phyloP scores from a whole-genome alignment of 2,329 filamentous ascomycete genomes.

The Pestalotiopsis sp. region DNA sequence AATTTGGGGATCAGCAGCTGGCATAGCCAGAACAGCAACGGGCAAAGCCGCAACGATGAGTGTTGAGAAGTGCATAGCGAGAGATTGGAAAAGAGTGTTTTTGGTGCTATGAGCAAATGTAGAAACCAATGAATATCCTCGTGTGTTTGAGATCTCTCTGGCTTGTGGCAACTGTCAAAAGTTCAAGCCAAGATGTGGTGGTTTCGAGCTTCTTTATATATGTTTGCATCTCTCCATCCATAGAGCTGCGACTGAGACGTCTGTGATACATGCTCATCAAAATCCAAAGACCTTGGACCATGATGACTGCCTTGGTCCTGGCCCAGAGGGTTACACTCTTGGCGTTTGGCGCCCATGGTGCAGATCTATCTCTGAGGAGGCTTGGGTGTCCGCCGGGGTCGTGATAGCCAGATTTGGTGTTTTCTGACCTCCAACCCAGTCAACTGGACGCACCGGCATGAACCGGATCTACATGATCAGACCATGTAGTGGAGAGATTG shows the following conservation, averaged over 20 bases:
- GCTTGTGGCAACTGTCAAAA: not conserved
- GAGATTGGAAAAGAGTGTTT: not conserved
- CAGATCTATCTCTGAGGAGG: not conserved
- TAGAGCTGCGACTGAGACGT: not conserved
- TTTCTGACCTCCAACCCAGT: not conserved
- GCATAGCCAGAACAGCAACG: slow-evolving; percentile 3
- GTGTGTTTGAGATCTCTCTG: not conserved
- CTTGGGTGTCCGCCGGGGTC: not conserved
- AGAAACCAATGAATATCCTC: not conserved
- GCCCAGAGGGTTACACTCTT: not conserved
- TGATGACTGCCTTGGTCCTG: not conserved
- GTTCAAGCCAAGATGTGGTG: not conserved
- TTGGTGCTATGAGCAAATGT: not conserved
- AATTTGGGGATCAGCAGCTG: not conserved
- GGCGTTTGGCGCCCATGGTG: not conserved
- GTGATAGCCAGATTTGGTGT: not conserved
- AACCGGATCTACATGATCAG: not conserved
- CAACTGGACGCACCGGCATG: not conserved
- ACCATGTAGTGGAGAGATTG: not conserved
- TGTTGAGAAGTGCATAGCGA: not conserved
- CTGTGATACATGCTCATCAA: not conserved
- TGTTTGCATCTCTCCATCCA: not conserved
- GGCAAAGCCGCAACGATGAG: not conserved
- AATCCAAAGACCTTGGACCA: not conserved
- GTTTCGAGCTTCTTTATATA: not conserved